These are phyloP conservation scores for Coemansia sp. DNA, from an alignment of 192 early-diverging fungal genomes.

Conservation along the genomic window DNA sequence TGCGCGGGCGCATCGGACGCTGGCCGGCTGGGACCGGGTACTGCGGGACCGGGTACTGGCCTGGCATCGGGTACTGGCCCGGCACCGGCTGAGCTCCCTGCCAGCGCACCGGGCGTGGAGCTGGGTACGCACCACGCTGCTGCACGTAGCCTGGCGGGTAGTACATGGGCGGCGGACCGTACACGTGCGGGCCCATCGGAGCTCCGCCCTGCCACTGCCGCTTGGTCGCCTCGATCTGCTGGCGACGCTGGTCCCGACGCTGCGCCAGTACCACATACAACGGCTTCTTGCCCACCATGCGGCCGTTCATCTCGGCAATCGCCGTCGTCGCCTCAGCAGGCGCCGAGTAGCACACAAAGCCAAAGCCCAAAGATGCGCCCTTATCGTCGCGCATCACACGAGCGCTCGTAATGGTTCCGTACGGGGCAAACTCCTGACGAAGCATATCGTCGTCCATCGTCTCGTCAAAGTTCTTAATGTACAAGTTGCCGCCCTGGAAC, in stretches of 20 bases:
- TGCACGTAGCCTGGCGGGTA: conserved; percentile 59
- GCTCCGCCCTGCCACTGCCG: conserved; percentile 70
- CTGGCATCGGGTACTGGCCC: conserved; percentile 51
- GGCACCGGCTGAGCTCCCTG: conserved; percentile 55
- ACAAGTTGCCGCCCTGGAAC: conserved; percentile 98
- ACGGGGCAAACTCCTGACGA: conserved; percentile 93
- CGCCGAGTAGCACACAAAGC: conserved; percentile 99
- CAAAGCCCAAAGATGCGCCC: conserved; percentile 87
- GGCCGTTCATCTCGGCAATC: conserved; percentile 98
- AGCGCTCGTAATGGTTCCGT: conserved; percentile 94
- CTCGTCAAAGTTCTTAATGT: conserved; percentile 99
- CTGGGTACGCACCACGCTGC: conserved; percentile 55
- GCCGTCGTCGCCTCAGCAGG: conserved; percentile 99
- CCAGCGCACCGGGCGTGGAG: conserved; percentile 58
- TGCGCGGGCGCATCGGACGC: conserved; percentile 52
- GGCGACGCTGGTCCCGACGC: conserved; percentile 94
- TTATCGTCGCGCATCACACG: conserved; percentile 98
- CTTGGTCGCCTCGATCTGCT: conserved; percentile 95
- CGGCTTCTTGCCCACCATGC: conserved; percentile 92
- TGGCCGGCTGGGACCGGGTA: conserved; percentile 45
- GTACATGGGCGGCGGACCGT: conserved; percentile 61
- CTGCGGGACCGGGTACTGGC: conserved; percentile 53
- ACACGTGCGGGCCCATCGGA: conserved; percentile 52
- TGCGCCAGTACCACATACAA: conserved; percentile 98
- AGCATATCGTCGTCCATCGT: conserved; percentile 94